Base-by-base conservation (phyloP, 495 filamentous ascomycete species). In the Aspergillus baeticus region DNA sequence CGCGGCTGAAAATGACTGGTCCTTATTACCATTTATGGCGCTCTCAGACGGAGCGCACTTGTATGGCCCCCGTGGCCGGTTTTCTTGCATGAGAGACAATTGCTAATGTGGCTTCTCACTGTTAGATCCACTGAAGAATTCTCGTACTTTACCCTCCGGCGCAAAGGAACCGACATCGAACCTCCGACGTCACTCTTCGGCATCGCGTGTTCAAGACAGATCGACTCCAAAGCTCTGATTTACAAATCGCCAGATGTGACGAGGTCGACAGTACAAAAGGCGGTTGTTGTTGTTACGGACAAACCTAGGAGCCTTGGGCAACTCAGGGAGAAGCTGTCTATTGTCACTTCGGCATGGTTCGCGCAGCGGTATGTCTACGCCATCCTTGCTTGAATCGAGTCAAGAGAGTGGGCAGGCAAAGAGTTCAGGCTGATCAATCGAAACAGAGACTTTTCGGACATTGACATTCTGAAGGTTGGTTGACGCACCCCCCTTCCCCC, bases 271-370 rank as follows among this genome's bases (percentile, higher is more conserved):
- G 94, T 98, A 29, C 94, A 98, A 68, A 98, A 98, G 73, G 94
- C 94, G 7, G 91, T 98, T n/a, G 92, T 98, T 51, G 92, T 96
- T 44, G 90, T 98, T 60, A 90, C 91, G 43, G 91, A 96, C 71
- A 91, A 83, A 57, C 94, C 94, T 39, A 86, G 89, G 62, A 82
- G 84, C 65, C 87, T 91, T 61, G 87, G 88, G 33, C 83, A 88
- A 73, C 73, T 92, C 63, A 82, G 90, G 65, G 90, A 96, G 73
- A 87, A 91, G 66, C 70, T 97, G 44, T 87, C 87, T 33, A 84
- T 95, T 44, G 92, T 98, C 20, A 96, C 94, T 22, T 86, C 82
- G 63, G 95, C 95, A 36, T 98, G 94, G 94, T 98, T 98, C 76
- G 87, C 87, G 45, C 94, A 98, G 79, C 87, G 85, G 83, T 93